phyloP scores from a whole-genome alignment of 495 filamentous ascomycete species.

The Penicillium simplicissimum region DNA sequence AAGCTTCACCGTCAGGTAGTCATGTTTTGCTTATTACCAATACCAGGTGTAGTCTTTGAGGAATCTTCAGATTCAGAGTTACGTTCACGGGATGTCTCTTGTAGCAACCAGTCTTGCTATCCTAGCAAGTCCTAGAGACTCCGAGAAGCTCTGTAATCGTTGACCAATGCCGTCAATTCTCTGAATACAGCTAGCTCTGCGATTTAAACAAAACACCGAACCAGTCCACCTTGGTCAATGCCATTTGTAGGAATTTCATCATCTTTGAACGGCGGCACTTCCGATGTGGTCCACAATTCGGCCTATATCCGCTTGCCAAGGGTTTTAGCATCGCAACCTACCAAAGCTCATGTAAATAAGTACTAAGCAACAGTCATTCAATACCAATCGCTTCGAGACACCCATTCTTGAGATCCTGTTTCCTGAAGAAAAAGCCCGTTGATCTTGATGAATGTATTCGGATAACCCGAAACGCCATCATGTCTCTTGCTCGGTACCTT shows the following conservation, averaged over 20 bases:
- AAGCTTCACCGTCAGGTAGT: background rate
- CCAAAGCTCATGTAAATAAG: background rate
- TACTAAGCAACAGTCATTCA: background rate
- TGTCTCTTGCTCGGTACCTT: background rate
- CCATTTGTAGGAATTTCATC: background rate
- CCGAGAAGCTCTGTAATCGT: background rate
- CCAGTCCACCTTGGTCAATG: background rate
- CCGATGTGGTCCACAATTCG: constrained; percentile 1
- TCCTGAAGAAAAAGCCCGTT: too few species aligned
- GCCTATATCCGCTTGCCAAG: background rate
- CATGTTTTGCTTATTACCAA: background rate
- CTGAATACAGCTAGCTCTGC: background rate
- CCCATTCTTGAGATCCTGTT: background rate
- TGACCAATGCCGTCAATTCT: background rate
- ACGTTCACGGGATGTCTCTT: background rate
- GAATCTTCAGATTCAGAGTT: background rate
- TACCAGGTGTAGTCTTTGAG: background rate
- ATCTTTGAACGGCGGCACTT: background rate
- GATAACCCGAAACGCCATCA: background rate
- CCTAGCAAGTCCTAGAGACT: background rate
- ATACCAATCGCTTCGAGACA: background rate
- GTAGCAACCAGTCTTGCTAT: background rate
- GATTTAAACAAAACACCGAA: background rate
- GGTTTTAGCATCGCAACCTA: background rate
- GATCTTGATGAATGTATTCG: background rate